Evolutionary conservation across 805 yeast species (phyloP).

Genomic region (Candida orba): DNA sequence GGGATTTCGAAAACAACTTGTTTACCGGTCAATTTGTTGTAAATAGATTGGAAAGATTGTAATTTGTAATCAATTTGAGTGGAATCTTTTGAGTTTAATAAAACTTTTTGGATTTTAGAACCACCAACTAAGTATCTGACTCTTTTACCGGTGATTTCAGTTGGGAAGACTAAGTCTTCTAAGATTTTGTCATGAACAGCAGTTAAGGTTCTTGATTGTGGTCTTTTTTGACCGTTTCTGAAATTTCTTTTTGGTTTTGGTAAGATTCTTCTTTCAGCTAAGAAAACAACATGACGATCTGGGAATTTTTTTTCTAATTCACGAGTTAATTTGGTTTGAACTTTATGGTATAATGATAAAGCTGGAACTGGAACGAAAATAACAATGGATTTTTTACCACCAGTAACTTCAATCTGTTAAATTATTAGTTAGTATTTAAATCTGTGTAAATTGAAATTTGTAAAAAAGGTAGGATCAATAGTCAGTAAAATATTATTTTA

Average conservation of each 20-base stretch:
- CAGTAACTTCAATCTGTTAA: conserved; percentile 76
- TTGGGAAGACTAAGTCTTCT: conserved; percentile 99
- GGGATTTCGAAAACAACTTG: conserved; percentile 97
- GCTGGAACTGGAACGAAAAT: conserved; percentile 97
- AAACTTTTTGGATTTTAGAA: conserved; percentile 94
- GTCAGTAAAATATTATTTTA: no score
- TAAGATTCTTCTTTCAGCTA: conserved; percentile 98
- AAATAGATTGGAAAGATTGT: conserved; percentile 98
- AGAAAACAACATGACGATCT: conserved; percentile 98
- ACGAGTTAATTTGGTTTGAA: conserved; percentile 95
- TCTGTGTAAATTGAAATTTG: background rate
- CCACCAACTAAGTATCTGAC: conserved; percentile 99
- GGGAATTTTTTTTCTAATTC: conserved; percentile 99
- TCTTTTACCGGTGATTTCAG: conserved; percentile 98
- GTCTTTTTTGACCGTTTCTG: conserved; percentile 96
- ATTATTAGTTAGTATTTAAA: conserved; percentile 17
- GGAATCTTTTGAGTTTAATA: conserved; percentile 96
- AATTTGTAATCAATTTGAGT: conserved; percentile 96
- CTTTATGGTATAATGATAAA: conserved; percentile 89
- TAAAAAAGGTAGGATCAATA: background rate
- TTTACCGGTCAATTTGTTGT: conserved; percentile 98
- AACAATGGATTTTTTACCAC: conserved; percentile 98
- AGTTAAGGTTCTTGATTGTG: conserved; percentile 98
- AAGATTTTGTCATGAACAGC: conserved; percentile 98
- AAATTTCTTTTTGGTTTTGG: conserved; percentile 98